Evolutionary conservation across 176 grass and related monocot genomes (phyloP).

Genomic region (Hordeum marinum): DNA sequence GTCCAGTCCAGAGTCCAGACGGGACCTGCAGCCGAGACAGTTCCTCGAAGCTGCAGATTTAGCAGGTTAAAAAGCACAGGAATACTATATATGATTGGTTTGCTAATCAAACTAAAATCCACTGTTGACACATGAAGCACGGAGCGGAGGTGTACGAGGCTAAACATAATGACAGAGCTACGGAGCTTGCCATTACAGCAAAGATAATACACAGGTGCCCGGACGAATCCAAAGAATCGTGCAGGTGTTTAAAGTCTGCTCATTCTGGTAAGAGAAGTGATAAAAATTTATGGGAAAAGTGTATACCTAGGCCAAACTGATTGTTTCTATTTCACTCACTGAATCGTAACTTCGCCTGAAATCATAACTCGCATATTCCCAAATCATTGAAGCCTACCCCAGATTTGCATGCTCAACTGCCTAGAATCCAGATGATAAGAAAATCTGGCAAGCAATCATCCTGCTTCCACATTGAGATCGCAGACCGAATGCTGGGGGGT

Average conservation of each 20-base stretch:
- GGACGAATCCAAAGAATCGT: background rate
- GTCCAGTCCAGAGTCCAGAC: slow-evolving; percentile 21
- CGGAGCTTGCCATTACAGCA: background rate
- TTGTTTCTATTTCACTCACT: background rate
- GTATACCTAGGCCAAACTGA: background rate
- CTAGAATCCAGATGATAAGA: background rate
- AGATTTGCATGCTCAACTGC: background rate
- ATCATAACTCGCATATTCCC: background rate
- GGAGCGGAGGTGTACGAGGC: background rate
- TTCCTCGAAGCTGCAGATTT: slow-evolving; percentile 27
- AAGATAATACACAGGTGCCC: background rate
- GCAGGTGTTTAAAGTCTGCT: background rate
- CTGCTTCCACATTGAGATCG: background rate
- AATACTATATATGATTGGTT: background rate
- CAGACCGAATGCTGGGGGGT: background rate
- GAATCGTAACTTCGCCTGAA: background rate
- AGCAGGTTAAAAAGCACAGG: slow-evolving; percentile 18
- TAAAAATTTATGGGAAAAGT: background rate
- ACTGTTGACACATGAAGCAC: slow-evolving; percentile 5
- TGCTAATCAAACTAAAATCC: slow-evolving; percentile 8
- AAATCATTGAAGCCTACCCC: background rate
- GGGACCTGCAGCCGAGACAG: slow-evolving; percentile 39
- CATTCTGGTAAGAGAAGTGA: background rate
- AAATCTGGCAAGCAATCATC: background rate
- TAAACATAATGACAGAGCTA: background rate